Percentiles rank a stretch among this genome's conserved stretches.
phyloP scores from a whole-genome alignment of 2,329 filamentous ascomycete genomes.

The Ophiocordyceps camponoti-rufipedis region DNA sequence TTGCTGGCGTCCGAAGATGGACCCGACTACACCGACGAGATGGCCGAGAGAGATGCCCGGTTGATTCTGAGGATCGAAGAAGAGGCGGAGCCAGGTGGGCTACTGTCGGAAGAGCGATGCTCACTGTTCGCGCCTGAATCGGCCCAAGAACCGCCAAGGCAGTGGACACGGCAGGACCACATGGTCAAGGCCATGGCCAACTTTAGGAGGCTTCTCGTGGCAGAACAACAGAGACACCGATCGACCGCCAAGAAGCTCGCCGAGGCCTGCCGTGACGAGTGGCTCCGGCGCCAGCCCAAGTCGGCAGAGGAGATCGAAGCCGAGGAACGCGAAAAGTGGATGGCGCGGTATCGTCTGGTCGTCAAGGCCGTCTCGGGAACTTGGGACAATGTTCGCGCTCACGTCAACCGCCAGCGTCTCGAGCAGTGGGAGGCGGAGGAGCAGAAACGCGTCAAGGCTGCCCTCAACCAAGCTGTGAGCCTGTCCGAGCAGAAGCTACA shows the following conservation, averaged over 20 bases:
- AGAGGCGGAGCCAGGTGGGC: conserved; percentile 56
- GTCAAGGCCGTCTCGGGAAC: conserved; percentile 36
- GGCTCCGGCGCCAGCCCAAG: conserved; percentile 56
- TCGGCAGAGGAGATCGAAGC: conserved; percentile 64
- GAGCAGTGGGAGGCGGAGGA: conserved; percentile 48
- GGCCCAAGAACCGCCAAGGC: conserved; percentile 52
- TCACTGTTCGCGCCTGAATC: conserved; percentile 57
- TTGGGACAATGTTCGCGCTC: conserved; percentile 45
- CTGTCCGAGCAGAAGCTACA: conserved; percentile 51
- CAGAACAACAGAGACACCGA: conserved; percentile 63
- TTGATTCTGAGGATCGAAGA: conserved; percentile 52
- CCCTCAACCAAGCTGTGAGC: conserved; percentile 55
- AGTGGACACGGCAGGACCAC: conserved; percentile 81
- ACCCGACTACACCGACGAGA: conserved; percentile 37
- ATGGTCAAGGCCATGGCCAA: conserved; percentile 61
- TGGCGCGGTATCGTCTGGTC: conserved; percentile 53
- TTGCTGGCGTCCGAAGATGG: conserved; percentile 36
- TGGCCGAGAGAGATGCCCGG: conserved; percentile 48
- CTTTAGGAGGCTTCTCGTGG: conserved; percentile 62
- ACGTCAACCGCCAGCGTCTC: conserved; percentile 41
- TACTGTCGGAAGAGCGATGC: conserved; percentile 53
- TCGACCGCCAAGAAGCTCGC: conserved; percentile 64
- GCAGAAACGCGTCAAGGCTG: conserved; percentile 45
- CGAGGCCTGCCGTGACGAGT: conserved; percentile 58
- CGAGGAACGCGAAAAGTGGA: conserved; percentile 52